phyloP scores from a whole-genome alignment of 495 filamentous ascomycete genomes.

The Xylaria venustula region DNA sequence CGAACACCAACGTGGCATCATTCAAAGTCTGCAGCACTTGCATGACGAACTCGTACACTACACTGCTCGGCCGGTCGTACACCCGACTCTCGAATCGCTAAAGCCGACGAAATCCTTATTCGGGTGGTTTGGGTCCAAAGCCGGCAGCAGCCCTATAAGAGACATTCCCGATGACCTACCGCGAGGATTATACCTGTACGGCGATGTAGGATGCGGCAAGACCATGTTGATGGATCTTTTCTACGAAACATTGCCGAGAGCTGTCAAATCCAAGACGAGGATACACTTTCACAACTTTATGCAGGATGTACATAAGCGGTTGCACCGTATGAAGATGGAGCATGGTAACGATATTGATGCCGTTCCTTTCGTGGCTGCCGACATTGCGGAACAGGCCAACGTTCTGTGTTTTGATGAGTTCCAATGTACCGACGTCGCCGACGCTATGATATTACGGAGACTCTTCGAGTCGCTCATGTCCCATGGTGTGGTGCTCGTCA shows the following conservation, averaged over 20 bases:
- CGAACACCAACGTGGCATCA: slow-evolving; percentile 86
- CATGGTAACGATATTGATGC: slow-evolving; percentile 90
- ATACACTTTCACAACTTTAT: slow-evolving; percentile 99
- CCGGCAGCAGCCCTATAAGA: slow-evolving; percentile 29
- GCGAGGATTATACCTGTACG: slow-evolving; percentile 90
- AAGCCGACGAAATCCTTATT: slow-evolving; percentile 67
- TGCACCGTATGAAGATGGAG: slow-evolving; percentile 85
- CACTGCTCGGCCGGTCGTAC: slow-evolving; percentile 66
- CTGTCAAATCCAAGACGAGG: slow-evolving; percentile 81
- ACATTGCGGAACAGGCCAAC: slow-evolving; percentile 79
- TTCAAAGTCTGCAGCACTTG: slow-evolving; percentile 83
- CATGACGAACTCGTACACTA: slow-evolving; percentile 81
- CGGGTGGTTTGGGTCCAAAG: slow-evolving; percentile 61
- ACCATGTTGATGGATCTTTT: slow-evolving; percentile 99
- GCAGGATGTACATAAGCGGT: slow-evolving; percentile 92
- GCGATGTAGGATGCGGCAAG: slow-evolving; percentile 96
- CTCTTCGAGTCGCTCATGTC: slow-evolving; percentile 88
- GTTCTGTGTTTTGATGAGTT: slow-evolving; percentile 99
- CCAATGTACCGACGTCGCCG: slow-evolving; percentile 97
- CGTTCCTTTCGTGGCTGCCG: slow-evolving; percentile 87
- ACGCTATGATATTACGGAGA: slow-evolving; percentile 94
- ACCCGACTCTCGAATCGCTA: slow-evolving; percentile 72
- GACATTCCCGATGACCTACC: slow-evolving; percentile 71
- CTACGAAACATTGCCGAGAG: slow-evolving; percentile 83
- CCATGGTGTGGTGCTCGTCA: slow-evolving; percentile 93